phyloP scores from a whole-genome alignment of 495 filamentous ascomycete species.

The Penicillium pancosmium region DNA sequence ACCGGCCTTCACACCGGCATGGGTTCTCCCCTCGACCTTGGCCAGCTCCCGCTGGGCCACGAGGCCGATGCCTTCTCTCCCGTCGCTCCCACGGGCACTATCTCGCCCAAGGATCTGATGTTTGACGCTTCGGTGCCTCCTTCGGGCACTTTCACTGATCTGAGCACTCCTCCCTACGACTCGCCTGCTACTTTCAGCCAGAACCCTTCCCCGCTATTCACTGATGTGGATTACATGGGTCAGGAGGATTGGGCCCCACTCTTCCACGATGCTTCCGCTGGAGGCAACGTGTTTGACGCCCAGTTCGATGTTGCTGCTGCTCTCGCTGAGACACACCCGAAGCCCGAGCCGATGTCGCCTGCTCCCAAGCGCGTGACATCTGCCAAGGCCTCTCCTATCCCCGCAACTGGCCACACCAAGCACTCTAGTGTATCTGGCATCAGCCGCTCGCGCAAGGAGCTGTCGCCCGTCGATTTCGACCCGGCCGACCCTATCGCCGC shows the following conservation, averaged over 20 bases:
- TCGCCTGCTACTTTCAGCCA: slow-evolving; percentile 69
- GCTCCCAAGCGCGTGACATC: slow-evolving; percentile 44
- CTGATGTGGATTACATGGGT: slow-evolving; percentile 38
- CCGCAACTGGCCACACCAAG: slow-evolving; percentile 42
- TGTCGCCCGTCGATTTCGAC: slow-evolving; percentile 68
- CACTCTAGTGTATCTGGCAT: slow-evolving; percentile 74
- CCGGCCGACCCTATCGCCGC: slow-evolving; percentile 71
- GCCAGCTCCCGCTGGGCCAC: slow-evolving; percentile 16
- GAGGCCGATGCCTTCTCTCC: slow-evolving; percentile 19
- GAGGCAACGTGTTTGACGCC: slow-evolving; percentile 39
- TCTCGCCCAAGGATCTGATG: slow-evolving; percentile 86
- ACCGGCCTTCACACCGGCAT: slow-evolving; percentile 34
- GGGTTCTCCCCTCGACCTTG: slow-evolving; percentile 29
- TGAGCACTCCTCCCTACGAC: slow-evolving; percentile 82
- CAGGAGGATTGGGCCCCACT: slow-evolving; percentile 56
- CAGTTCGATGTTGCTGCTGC: slow-evolving; percentile 34
- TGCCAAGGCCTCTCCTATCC: slow-evolving; percentile 25
- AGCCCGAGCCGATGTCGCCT: slow-evolving; percentile 40
- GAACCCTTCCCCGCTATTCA: slow-evolving; percentile 72
- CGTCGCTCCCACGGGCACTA: slow-evolving; percentile 54
- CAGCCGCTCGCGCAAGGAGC: slow-evolving; percentile 72
- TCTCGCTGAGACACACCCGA: slow-evolving; percentile 35
- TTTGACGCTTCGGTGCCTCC: slow-evolving; percentile 78
- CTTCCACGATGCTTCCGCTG: slow-evolving; percentile 54
- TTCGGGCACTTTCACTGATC: slow-evolving; percentile 77